phyloP scores from a whole-genome alignment of 2,329 filamentous ascomycete species.

The Cladophialophora chaetospira region DNA sequence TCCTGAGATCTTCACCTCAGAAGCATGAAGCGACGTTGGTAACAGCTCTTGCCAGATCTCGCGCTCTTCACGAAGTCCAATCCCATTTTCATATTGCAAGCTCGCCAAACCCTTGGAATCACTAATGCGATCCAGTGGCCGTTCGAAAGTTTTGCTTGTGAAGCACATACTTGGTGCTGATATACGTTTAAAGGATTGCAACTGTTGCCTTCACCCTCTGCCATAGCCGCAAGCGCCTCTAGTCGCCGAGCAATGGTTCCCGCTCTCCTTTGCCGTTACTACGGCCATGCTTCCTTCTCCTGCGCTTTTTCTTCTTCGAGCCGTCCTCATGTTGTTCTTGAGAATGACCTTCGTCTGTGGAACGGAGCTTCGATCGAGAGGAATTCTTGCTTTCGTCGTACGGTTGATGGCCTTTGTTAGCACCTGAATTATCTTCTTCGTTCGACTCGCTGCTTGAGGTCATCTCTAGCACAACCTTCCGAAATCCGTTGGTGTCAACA shows the following conservation, averaged over 20 bases:
- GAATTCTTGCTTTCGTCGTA: neutral
- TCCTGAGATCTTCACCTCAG: neutral
- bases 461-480: slow-evolving; percentile 74
- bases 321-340: slow-evolving; percentile 6
- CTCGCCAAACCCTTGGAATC: no score
- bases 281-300: slow-evolving; percentile 18
- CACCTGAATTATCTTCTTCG: slow-evolving; percentile 32
- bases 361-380: slow-evolving; percentile 5
- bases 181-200: neutral
- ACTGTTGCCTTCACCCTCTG: neutral
- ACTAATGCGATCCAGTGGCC: neutral
- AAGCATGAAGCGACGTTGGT: no score
- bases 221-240: slow-evolving; percentile 9
- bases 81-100: no score
- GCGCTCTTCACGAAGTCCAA: no score
- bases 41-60: no score
- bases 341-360: neutral
- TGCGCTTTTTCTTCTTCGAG: slow-evolving; percentile 28
- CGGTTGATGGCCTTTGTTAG: slow-evolving; percentile 20
- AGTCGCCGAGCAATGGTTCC: slow-evolving; percentile 24
- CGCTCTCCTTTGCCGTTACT: slow-evolving; percentile 23
- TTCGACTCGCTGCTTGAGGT: slow-evolving; percentile 59
- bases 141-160: neutral
- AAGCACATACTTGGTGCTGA: neutral
- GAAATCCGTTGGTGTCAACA: slow-evolving; percentile 71